phyloP scores from a whole-genome alignment of 495 filamentous ascomycete species.

The Lepidopterella palustris region DNA sequence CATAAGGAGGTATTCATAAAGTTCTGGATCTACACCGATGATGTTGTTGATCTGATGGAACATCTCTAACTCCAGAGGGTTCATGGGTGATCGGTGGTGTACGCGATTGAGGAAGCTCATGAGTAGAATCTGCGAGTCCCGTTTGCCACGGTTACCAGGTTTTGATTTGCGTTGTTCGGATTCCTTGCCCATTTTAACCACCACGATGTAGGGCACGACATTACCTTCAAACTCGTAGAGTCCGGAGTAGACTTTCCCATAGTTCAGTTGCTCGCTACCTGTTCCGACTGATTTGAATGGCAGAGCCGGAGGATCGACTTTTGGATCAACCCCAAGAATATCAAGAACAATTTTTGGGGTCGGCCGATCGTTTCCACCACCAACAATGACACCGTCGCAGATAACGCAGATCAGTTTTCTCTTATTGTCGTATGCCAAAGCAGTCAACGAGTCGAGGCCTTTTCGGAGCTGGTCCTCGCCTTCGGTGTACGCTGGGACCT shows the following conservation, averaged over 20 bases:
- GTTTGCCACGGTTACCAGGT: slow-evolving; percentile 96
- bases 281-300: slow-evolving; percentile 87
- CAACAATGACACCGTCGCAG: slow-evolving; percentile 94
- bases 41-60: slow-evolving; percentile 99
- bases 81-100: slow-evolving; percentile 89
- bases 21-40: slow-evolving; percentile 93
- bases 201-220: slow-evolving; percentile 90
- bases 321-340: slow-evolving; percentile 93
- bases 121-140: slow-evolving; percentile 85
- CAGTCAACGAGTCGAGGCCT: slow-evolving; percentile 88
- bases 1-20: slow-evolving; percentile 97
- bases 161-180: slow-evolving; percentile 87
- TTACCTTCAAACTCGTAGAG: slow-evolving; percentile 97
- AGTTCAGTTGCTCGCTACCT: slow-evolving; percentile 90
- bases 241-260: slow-evolving; percentile 96
- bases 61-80: slow-evolving; percentile 91
- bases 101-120: slow-evolving; percentile 94
- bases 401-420: slow-evolving; percentile 88
- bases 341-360: slow-evolving; percentile 97
- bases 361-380: slow-evolving; percentile 90
- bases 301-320: slow-evolving; percentile 88
- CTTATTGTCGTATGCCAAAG: slow-evolving; percentile 95
- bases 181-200: slow-evolving; percentile 96
- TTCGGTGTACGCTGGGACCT: slow-evolving; percentile 96
- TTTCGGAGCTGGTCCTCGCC: slow-evolving; percentile 90